These are phyloP conservation scores for Suhomyces bolitotheri DNA, from an alignment of 1,139 yeast genomes.

Conservation along the genomic window DNA sequence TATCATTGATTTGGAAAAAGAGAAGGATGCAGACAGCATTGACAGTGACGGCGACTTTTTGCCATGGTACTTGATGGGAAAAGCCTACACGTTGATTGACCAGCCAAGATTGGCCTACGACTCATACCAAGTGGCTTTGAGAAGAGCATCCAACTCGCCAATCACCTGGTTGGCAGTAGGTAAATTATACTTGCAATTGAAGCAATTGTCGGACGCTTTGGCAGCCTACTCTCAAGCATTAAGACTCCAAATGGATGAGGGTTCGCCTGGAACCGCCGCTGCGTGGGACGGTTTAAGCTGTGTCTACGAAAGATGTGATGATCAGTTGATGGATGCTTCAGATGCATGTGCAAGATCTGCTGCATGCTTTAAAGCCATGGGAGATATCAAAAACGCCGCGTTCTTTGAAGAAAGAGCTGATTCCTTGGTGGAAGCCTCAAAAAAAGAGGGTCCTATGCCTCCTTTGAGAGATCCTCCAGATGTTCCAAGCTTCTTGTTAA, in stretches of 20 bases:
- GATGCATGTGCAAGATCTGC: slow-evolving; percentile 60
- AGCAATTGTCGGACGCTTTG: slow-evolving; percentile 63
- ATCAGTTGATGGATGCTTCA: slow-evolving; percentile 58
- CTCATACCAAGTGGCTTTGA: slow-evolving; percentile 56
- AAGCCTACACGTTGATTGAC: slow-evolving; percentile 48
- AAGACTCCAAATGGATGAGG: slow-evolving; percentile 51
- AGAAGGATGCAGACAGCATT: slow-evolving; percentile 18
- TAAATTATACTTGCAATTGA: slow-evolving; percentile 54
- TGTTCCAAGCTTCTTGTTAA: slow-evolving; percentile 46
- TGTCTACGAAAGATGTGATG: slow-evolving; percentile 65
- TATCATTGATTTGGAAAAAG: slow-evolving; percentile 32
- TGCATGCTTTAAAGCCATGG: slow-evolving; percentile 48
- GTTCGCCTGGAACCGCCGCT: slow-evolving; percentile 52
- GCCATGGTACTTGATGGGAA: slow-evolving; percentile 60
- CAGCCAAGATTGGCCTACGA: slow-evolving; percentile 57
- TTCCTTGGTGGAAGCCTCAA: slow-evolving; percentile 40
- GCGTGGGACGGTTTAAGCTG: slow-evolving; percentile 68
- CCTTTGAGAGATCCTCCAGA: slow-evolving; percentile 50
- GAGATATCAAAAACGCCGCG: slow-evolving; percentile 43
- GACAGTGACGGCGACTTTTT: slow-evolving; percentile 47
- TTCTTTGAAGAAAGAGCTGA: slow-evolving; percentile 47
- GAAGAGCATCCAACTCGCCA: slow-evolving; percentile 55
- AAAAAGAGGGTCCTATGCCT: slow-evolving; percentile 46
- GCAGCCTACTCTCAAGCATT: slow-evolving; percentile 70
- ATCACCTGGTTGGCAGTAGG: slow-evolving; percentile 70